A percentile compares a stretch with the other conserved stretches of the same genome.
Conservation (phyloP, 129 eudicot species). For the Oenanthe sinensis region DNA sequence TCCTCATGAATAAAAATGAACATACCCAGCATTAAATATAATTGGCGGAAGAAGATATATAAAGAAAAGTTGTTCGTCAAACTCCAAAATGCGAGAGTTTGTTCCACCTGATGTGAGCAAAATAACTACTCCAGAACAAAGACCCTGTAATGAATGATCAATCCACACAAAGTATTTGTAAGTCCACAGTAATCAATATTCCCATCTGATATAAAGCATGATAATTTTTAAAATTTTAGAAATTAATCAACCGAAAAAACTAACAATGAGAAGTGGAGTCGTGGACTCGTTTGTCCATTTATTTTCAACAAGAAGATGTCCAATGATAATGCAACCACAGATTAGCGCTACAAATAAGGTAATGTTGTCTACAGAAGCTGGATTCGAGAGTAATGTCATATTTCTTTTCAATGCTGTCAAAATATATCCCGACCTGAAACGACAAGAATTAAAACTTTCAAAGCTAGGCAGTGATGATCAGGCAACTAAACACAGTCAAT, state of each 20-base stretch:
- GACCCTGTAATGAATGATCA: constrained; percentile 48
- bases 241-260: neutral
- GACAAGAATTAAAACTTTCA: neutral
- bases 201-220: neutral
- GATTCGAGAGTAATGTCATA: constrained; percentile 14
- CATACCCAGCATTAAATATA: constrained; percentile 92
- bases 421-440: neutral
- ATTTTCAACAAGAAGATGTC: constrained; percentile 45
- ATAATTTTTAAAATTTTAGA: neutral
- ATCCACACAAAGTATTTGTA: neutral
- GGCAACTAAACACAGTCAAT: neutral
- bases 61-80: constrained; percentile 64
- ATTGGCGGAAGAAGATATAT: constrained; percentile 90
- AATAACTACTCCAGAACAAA: constrained; percentile 43
- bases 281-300: constrained; percentile 65
- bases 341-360: constrained; percentile 59
- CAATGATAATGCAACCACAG: constrained; percentile 52
- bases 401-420: neutral
- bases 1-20: neutral
- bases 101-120: constrained; percentile 42
- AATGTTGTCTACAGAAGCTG: constrained; percentile 28
- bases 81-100: constrained; percentile 52
- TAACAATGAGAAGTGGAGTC: constrained; percentile 60
- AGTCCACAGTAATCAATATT: neutral
- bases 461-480: constrained; percentile 12